Percentiles rank a stretch among this genome's conserved stretches.
These are phyloP conservation scores for Solanum paucissectum DNA, from an alignment of 257 asterid genomes.

Conservation along the genomic window DNA sequence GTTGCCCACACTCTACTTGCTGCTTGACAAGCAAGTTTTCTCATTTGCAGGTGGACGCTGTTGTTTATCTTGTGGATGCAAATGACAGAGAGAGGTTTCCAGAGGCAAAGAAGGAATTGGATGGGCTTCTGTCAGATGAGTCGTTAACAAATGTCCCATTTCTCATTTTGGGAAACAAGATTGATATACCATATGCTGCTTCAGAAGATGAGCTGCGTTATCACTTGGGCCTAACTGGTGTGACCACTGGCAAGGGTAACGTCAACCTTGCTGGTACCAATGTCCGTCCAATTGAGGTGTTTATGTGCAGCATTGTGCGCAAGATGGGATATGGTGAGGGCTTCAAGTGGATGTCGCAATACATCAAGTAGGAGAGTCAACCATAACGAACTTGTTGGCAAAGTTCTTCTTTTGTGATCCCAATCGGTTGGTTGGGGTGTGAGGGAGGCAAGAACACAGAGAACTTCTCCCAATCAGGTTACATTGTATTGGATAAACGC, in stretches of 20 bases:
- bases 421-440: not conserved
- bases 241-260: slow-evolving; percentile 36
- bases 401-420: not conserved
- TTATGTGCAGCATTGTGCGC: slow-evolving; percentile 49
- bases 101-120: slow-evolving; percentile 39
- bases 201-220: slow-evolving; percentile 34
- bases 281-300: slow-evolving; percentile 32
- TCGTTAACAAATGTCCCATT: slow-evolving; percentile 27
- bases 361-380: slow-evolving; percentile 16
- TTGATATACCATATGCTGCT: slow-evolving; percentile 31
- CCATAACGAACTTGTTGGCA: not conserved
- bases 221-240: slow-evolving; percentile 24
- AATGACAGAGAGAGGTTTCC: slow-evolving; percentile 30
- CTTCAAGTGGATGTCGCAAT: slow-evolving; percentile 39
- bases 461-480: not conserved
- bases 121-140: slow-evolving; percentile 34
- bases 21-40: not conserved
- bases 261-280: slow-evolving; percentile 6
- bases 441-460: not conserved
- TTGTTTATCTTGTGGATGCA: slow-evolving; percentile 39
- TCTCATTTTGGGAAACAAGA: slow-evolving; percentile 42
- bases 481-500: not conserved
- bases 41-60: slow-evolving; percentile 29
- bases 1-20: not conserved
- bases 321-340: slow-evolving; percentile 57